Percentiles rank a stretch among this genome's conserved stretches.
phyloP scores from a whole-genome alignment of 2,329 filamentous ascomycete species.

The Dryadomyces sulphureus region DNA sequence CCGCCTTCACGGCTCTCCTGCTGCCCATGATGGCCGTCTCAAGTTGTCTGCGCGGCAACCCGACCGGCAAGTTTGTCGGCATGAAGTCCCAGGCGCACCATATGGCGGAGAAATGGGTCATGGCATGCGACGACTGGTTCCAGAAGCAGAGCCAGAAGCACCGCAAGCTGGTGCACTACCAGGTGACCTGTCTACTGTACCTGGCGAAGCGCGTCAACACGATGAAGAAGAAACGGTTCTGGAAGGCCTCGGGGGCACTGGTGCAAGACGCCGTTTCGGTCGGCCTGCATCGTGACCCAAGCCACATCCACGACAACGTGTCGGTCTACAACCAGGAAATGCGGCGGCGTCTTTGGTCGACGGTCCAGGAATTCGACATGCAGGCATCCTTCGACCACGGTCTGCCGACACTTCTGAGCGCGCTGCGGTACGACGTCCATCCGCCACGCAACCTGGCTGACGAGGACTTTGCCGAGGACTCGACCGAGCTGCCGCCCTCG shows the following conservation, averaged over 20 bases:
- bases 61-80: slow-evolving; percentile 38
- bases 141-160: slow-evolving; percentile 45
- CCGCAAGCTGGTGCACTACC: slow-evolving; percentile 43
- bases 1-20: slow-evolving; percentile 40
- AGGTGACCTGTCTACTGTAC: slow-evolving; percentile 44
- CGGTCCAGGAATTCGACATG: slow-evolving; percentile 46
- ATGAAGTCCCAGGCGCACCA: slow-evolving; percentile 42
- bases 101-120: slow-evolving; percentile 41
- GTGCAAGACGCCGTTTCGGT: slow-evolving; percentile 43
- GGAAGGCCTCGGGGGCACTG: slow-evolving; percentile 40
- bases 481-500: slow-evolving; percentile 30
- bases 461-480: slow-evolving; percentile 37
- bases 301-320: slow-evolving; percentile 37
- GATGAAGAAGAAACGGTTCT: slow-evolving; percentile 49
- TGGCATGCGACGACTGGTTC: slow-evolving; percentile 39
- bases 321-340: slow-evolving; percentile 48
- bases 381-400: slow-evolving; percentile 48
- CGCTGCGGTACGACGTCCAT: slow-evolving; percentile 39
- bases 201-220: slow-evolving; percentile 47
- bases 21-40: slow-evolving; percentile 47
- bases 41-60: slow-evolving; percentile 38
- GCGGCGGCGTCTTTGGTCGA: slow-evolving; percentile 45
- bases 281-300: slow-evolving; percentile 44
- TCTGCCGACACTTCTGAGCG: slow-evolving; percentile 40
- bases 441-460: slow-evolving; percentile 40